phyloP scores from a whole-genome alignment of 805 yeast species.

The Tetrapisispora pingtungensis region DNA sequence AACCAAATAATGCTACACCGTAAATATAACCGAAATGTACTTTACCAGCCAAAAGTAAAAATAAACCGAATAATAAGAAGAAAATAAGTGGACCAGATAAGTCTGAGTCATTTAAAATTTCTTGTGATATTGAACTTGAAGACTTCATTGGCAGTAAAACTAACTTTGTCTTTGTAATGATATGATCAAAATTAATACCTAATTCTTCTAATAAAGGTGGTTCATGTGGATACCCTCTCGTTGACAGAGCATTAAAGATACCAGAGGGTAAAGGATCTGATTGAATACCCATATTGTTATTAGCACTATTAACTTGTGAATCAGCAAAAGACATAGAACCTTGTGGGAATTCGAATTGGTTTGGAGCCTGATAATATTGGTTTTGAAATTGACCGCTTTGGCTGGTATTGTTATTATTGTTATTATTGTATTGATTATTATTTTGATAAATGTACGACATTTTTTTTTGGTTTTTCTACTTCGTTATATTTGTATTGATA shows the following conservation, averaged over 20 bases:
- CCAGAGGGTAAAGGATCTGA: constrained; percentile 53
- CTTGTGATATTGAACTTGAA: constrained; percentile 44
- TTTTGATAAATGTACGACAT: constrained; percentile 1
- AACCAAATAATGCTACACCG: constrained; percentile 91
- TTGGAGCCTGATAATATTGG: constrained; percentile 10
- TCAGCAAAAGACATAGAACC: constrained; percentile 30
- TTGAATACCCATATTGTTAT: constrained; percentile 14
- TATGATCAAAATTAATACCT: constrained; percentile 86
- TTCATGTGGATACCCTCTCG: constrained; percentile 91
- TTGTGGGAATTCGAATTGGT: constrained; percentile 26
- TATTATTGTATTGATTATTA: not conserved
- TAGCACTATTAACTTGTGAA: constrained; percentile 7
- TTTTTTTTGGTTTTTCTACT: not conserved
- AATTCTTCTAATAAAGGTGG: constrained; percentile 86
- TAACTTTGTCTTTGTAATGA: constrained; percentile 71
- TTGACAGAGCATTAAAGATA: constrained; percentile 81
- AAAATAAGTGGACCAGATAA: constrained; percentile 91
- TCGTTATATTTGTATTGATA: no score
- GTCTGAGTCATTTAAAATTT: constrained; percentile 79
- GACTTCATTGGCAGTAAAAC: constrained; percentile 65
- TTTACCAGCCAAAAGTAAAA: constrained; percentile 77
- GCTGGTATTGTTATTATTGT: not conserved
- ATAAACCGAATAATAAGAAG: constrained; percentile 76
- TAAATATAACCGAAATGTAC: constrained; percentile 95
- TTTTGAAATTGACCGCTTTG: not conserved